Evolutionary conservation across 345 rosid species (phyloP).

Genomic region (Theobroma cacao): DNA sequence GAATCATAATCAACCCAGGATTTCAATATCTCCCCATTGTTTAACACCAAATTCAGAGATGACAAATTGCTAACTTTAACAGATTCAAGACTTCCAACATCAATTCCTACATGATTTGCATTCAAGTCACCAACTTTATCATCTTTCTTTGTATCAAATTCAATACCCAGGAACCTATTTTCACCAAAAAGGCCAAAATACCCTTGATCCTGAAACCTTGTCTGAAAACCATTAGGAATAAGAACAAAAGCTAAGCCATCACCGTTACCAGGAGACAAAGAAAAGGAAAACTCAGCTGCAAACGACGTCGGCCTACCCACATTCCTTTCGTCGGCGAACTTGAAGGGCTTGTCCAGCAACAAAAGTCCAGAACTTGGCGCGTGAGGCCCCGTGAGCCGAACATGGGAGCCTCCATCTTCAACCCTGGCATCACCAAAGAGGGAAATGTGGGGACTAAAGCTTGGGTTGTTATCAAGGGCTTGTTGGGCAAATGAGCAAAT

Average conservation of each 20-base stretch:
- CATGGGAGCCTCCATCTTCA: conserved; percentile 20
- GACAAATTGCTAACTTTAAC: conserved; percentile 31
- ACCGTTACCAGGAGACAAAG: conserved; percentile 34
- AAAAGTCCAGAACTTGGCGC: conserved; percentile 39
- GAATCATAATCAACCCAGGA: conserved; percentile 60
- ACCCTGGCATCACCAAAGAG: conserved; percentile 41
- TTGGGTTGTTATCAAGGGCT: conserved; percentile 24
- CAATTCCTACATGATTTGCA: conserved; percentile 31
- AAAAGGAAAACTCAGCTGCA: conserved; percentile 40
- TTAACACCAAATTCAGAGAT: conserved; percentile 22
- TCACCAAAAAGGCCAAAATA: conserved; percentile 25
- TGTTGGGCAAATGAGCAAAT: conserved; percentile 11
- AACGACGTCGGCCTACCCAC: conserved; percentile 30
- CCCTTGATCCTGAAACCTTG: conserved; percentile 28
- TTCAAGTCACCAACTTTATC: conserved; percentile 31
- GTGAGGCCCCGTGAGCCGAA: conserved; percentile 26
- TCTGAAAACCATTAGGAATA: conserved; percentile 31
- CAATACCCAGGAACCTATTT: conserved; percentile 36
- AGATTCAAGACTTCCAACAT: conserved; percentile 30
- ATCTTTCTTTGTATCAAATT: conserved; percentile 36
- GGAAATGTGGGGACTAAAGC: conserved; percentile 29
- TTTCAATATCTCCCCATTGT: conserved; percentile 40
- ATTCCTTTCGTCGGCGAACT: conserved; percentile 15
- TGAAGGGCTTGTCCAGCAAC: conserved; percentile 33
- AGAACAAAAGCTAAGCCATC: conserved; percentile 41